Evolutionary conservation across 1,284 basidiomycete species (phyloP).

Genomic region (Rhodotorula sp.): DNA sequence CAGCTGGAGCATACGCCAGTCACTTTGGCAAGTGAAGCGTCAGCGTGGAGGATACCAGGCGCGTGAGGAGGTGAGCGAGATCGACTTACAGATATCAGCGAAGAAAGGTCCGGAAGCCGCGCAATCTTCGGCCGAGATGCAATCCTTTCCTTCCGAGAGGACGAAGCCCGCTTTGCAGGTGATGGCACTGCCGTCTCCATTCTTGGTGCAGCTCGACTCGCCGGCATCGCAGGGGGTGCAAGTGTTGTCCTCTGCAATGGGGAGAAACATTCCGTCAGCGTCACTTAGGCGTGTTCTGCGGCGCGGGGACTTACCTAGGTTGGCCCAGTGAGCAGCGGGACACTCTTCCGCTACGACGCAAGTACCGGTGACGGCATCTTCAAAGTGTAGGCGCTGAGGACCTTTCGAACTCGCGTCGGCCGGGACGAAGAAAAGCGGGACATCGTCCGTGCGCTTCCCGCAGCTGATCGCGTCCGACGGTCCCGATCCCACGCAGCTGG

Average conservation of each 20-base stretch:
- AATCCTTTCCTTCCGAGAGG: not conserved
- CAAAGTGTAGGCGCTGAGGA: not conserved
- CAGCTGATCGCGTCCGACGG: not conserved
- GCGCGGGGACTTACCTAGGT: not conserved
- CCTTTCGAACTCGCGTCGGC: not conserved
- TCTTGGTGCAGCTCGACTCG: not conserved
- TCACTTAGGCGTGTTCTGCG: not conserved
- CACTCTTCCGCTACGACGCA: not conserved
- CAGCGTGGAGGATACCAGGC: not conserved
- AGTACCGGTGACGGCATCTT: not conserved
- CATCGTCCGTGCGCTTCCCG: not conserved
- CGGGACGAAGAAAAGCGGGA: not conserved
- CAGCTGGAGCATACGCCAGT: not conserved
- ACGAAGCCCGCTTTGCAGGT: not conserved
- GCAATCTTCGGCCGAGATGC: not conserved
- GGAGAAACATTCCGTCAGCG: not conserved
- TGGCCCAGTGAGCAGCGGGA: not conserved
- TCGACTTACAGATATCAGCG: not conserved
- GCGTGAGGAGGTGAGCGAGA: not conserved
- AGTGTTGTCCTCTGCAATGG: not conserved
- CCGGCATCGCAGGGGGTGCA: constrained; percentile 1
- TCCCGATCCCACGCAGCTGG: not conserved
- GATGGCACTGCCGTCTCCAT: not conserved
- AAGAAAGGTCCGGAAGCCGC: not conserved
- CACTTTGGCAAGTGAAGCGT: not conserved